Percentiles rank a stretch among this genome's conserved stretches.
These are phyloP conservation scores for Penicillium brasilianum DNA, from an alignment of 2,329 filamentous ascomycete genomes.

Conservation along the genomic window DNA sequence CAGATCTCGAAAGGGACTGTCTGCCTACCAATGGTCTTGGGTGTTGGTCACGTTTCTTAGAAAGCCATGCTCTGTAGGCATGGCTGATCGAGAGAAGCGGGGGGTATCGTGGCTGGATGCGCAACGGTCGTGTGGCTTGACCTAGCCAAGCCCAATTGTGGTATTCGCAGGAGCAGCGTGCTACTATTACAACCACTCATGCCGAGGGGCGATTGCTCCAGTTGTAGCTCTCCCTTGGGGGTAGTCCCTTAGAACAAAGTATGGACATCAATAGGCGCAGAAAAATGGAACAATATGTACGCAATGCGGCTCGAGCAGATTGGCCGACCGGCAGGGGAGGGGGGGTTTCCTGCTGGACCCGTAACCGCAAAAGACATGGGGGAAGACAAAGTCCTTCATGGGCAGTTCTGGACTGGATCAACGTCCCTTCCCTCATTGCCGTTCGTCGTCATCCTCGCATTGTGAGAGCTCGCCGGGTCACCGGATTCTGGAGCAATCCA, in stretches of 20 bases:
- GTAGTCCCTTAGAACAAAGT: background rate
- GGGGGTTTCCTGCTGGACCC: background rate
- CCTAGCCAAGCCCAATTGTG: slow-evolving; percentile 24
- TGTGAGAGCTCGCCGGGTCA: slow-evolving; percentile 34
- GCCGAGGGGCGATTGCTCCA: background rate
- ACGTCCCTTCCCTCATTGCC: slow-evolving; percentile 17
- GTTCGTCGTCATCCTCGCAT: slow-evolving; percentile 30
- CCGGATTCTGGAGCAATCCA: slow-evolving; percentile 36
- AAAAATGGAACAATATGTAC: background rate
- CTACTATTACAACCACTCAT: background rate
- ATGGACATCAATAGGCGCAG: background rate
- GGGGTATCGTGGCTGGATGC: slow-evolving; percentile 26
- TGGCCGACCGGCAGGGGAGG: background rate
- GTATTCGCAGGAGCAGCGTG: background rate
- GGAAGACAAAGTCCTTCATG: background rate
- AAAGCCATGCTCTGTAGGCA: background rate
- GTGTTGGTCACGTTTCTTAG: background rate
- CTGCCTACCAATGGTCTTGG: background rate
- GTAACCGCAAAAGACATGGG: background rate
- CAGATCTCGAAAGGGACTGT: background rate
- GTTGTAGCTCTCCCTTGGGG: background rate
- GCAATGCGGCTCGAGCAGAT: slow-evolving; percentile 2
- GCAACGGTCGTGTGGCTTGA: slow-evolving; percentile 29
- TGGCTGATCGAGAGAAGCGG: slow-evolving; percentile 14
- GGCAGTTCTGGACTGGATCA: background rate